Conservation (phyloP, 768 basidiomycete genomes). For the Chalciporus pseudorubinellus region DNA sequence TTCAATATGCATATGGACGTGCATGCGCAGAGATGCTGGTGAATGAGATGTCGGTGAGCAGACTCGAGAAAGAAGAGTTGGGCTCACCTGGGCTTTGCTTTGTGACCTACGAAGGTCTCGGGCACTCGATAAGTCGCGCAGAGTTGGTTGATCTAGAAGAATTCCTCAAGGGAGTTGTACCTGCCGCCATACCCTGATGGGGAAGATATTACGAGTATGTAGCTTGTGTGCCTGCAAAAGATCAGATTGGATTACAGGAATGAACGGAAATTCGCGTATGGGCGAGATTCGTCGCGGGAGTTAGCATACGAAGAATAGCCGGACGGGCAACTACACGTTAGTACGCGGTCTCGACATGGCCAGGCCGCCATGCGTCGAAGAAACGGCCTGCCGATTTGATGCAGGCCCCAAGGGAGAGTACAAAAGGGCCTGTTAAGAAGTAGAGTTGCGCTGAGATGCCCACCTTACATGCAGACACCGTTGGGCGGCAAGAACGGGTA, state of each 20-base stretch:
- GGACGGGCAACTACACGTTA: neutral
- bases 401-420: neutral
- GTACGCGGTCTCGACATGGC: neutral
- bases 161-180: conserved; percentile 61
- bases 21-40: conserved; percentile 56
- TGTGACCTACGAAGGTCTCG: conserved; percentile 60
- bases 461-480: no score
- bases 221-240: neutral
- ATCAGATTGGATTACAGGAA: neutral
- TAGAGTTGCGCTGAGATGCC: neutral
- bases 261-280: neutral
- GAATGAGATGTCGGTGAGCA: conserved; percentile 43
- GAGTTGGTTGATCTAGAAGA: conserved; percentile 65
- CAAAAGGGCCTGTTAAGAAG: neutral
- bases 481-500: no score
- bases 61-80: neutral
- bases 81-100: conserved; percentile 51
- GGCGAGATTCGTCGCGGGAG: neutral
- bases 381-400: neutral
- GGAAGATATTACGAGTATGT: neutral
- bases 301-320: neutral
- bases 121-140: conserved; percentile 55
- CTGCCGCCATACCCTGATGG: conserved; percentile 25
- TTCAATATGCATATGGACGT: conserved; percentile 53
- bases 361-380: neutral